Base-by-base conservation (phyloP, 1,139 yeast species). In the Taphrina pruni region DNA sequence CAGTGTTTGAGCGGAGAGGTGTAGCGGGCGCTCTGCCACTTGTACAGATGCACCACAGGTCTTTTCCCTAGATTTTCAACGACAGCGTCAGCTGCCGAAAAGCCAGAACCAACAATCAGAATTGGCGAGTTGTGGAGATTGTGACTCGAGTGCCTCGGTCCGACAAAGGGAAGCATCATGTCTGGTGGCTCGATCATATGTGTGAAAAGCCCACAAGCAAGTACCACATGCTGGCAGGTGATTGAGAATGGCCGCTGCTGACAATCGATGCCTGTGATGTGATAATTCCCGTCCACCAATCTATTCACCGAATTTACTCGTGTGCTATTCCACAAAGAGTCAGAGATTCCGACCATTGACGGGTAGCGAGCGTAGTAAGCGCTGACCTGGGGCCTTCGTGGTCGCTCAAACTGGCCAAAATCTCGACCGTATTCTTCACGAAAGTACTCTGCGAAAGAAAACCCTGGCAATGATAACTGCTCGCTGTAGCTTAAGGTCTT, bases 41-140 rank as follows among this genome's bases (percentile, higher is more conserved):
- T 73, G 72, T 71, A 78, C 6, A 78, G 65, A 69, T 78, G 80
- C 12, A 77, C 66, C n/a, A 71, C 56, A 38, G 62, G 69, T 46
- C 66, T 62, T 35, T 17, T 26, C 11, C 43, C 57, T 26, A 69
- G 66, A 6, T 55, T 64, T 36, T 71, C 67, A 3, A 71, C 66
- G 12, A 78, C 71, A 0, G 78, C 78, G 56, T 78, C 80, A 1
- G 80, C 80, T 0, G 80, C 80, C 6, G 79, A 76, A 38, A 78
- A 77, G 1, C 80, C 80, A 1, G 79, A 73, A 0, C 80, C 80
- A n/a, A 78, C 70, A 1, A 78, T 75, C n/a, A 78, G 73, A 1
- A 74, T 70, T 1, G 76, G 69, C 14, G 45, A 62, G 17, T 43
- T 38, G 54, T 32, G 20, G 6, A 26, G 32, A 35, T 6, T 6